Evolutionary conservation across 305 asterid species (phyloP).

Genomic region (Fraxinus sp.): DNA sequence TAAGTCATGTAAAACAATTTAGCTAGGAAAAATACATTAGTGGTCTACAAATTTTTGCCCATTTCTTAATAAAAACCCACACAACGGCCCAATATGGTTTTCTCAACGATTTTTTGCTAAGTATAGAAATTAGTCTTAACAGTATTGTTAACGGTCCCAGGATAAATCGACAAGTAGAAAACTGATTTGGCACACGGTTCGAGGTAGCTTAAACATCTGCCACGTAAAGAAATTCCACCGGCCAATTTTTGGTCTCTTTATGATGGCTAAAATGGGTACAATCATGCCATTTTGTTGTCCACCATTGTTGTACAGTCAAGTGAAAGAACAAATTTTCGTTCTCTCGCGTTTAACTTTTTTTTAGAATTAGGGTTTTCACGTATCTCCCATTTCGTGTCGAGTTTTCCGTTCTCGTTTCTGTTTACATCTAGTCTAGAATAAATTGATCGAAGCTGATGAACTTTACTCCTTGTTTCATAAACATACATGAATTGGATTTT

Average conservation of each 20-base stretch:
- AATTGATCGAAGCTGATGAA: neutral
- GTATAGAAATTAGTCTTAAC: neutral
- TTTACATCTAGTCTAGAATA: neutral
- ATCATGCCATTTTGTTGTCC: neutral
- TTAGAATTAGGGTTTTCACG: neutral
- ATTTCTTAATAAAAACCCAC: neutral
- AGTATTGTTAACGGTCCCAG: conserved; percentile 8
- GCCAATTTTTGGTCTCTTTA: neutral
- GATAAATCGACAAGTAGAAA: conserved; percentile 13
- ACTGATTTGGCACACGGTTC: neutral
- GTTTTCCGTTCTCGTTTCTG: neutral
- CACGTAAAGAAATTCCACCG: conserved; percentile 16
- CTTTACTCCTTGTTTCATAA: neutral
- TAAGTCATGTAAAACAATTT: neutral
- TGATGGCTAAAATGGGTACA: neutral
- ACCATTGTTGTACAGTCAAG: neutral
- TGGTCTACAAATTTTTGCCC: neutral
- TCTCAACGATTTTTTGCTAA: neutral
- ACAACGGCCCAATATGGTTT: neutral
- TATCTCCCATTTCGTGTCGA: neutral
- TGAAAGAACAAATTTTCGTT: neutral
- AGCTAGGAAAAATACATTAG: neutral
- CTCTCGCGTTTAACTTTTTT: neutral
- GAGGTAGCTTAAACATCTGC: conserved; percentile 11
- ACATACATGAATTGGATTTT: neutral